Conservation (phyloP, 2,329 filamentous ascomycete species). For the Cytospora schulzeri region DNA sequence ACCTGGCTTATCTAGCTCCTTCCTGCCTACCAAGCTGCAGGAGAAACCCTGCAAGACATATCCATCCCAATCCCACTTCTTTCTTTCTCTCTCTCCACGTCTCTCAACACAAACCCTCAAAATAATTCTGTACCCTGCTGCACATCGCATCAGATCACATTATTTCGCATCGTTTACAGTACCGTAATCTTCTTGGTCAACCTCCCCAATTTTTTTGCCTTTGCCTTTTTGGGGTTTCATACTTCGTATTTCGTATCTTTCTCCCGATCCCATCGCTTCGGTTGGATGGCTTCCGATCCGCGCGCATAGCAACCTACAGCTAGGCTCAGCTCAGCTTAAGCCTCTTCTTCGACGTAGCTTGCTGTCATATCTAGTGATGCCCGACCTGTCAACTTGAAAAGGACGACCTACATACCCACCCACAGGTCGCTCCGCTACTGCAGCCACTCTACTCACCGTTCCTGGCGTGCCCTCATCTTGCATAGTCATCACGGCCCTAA, state of each 20-base stretch:
- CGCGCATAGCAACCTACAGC: not conserved
- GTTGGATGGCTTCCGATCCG: not conserved
- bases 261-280: not conserved
- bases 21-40: not conserved
- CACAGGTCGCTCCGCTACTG: not conserved
- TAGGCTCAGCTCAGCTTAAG: not conserved
- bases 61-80: too few relatives aligned
- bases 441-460: not conserved
- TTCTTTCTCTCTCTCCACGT: not conserved
- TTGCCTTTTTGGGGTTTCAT: constrained; percentile 15
- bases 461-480: constrained; percentile 15
- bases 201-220: constrained; percentile 11
- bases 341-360: not conserved
- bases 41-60: not conserved
- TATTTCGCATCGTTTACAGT: not conserved
- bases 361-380: constrained; percentile 1
- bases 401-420: not conserved
- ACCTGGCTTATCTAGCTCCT: not conserved
- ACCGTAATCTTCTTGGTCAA: constrained; percentile 8
- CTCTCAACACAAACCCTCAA: not conserved
- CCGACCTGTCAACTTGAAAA: not conserved
- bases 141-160: not conserved
- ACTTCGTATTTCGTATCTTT: constrained; percentile 14
- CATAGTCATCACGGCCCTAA: constrained; percentile 23
- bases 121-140: not conserved